Evolutionary conservation across 1,139 yeast genomes (phyloP).

Genomic region (Taphrina sp.): DNA sequence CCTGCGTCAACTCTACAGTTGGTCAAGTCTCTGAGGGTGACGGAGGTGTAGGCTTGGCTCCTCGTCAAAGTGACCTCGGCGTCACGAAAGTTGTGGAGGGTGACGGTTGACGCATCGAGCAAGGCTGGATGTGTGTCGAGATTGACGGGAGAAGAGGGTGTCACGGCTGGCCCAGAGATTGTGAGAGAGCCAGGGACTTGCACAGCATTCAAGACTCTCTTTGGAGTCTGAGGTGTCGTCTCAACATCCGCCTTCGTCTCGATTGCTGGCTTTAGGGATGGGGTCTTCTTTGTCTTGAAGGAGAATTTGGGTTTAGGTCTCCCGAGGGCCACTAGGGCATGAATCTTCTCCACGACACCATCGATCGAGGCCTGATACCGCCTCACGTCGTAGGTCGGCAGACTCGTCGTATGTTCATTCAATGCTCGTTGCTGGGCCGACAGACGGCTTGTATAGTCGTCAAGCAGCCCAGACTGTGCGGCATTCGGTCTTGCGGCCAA

Average conservation of each 20-base stretch:
- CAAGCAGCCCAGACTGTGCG: no score
- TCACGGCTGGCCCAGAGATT: no score
- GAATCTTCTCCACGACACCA: background rate
- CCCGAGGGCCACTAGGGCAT: background rate
- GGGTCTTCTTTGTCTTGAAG: slow-evolving; percentile 1
- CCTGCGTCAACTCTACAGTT: slow-evolving; percentile 1
- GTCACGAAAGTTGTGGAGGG: background rate
- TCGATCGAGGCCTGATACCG: slow-evolving; percentile 14
- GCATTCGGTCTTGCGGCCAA: no score
- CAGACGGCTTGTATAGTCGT: no score
- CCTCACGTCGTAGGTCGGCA: slow-evolving; percentile 17
- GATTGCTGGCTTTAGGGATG: background rate
- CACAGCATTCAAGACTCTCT: background rate
- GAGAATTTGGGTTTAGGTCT: slow-evolving; percentile 21
- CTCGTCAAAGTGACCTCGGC: slow-evolving; percentile 1
- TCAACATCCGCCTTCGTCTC: background rate
- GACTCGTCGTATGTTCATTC: slow-evolving; percentile 5
- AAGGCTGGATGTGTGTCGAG: background rate
- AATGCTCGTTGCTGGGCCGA: slow-evolving; percentile 15
- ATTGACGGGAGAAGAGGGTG: no score
- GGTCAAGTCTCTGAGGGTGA: slow-evolving; percentile 11
- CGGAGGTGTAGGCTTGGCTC: slow-evolving; percentile 9
- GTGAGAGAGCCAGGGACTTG: slow-evolving; percentile 8
- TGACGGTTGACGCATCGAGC: background rate
- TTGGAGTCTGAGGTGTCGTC: background rate